Evolutionary conservation across 2,329 filamentous ascomycete genomes (phyloP), one percentile per base, ranked within the genome.

Genomic region (Macrophomina phaseolina): DNA sequence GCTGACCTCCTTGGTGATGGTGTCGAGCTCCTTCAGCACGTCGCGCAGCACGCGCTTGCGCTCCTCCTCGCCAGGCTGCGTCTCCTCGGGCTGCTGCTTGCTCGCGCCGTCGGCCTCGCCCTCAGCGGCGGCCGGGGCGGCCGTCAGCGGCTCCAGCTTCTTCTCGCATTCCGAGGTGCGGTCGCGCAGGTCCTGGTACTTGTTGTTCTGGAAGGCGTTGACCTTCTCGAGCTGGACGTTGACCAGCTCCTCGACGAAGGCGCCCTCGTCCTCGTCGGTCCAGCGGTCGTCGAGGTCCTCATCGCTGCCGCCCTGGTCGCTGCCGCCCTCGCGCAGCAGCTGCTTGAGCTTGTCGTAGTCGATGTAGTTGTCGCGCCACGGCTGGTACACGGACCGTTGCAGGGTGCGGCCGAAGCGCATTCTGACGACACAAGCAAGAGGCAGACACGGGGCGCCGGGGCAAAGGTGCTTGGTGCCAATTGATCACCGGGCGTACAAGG

Each of bases 321-420:
- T 83, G 70, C 85, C 83, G 66, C 73, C 74, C 78, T 98, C 95
- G 70, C 92, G 90, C 68, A 99, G 83, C 67, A 99, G 86, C 74
- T 86, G 85, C 85, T 98, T 98, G 71, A 99, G 89, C 85, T 94
- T 97, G 73, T 87, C 83, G 80, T 99, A 99, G 83, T 98, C 94
- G 76, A 99, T 92, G 83, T 99, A 98, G 75, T 96, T 87, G 77
- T 90, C 91, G 79, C 91, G 91, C 94, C 94, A 99, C 76, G 93
- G 93, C 72, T 87, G 81, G 79, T 98, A 95, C 73, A 92, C 84
- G 68, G 92, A 89, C 74, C 88, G 87, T 74, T 89, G 88, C 68
- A 99, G 87, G 62, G 93, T 97, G 82, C 90, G 92, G 69, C 94
- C 94, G 84, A 97, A 99, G 74, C 93, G 91, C 95, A 99, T 98